Evolutionary conservation across 345 rosid genomes (phyloP), one percentile per base, ranked within the genome.

Genomic region (Melaleuca alternifolia): DNA sequence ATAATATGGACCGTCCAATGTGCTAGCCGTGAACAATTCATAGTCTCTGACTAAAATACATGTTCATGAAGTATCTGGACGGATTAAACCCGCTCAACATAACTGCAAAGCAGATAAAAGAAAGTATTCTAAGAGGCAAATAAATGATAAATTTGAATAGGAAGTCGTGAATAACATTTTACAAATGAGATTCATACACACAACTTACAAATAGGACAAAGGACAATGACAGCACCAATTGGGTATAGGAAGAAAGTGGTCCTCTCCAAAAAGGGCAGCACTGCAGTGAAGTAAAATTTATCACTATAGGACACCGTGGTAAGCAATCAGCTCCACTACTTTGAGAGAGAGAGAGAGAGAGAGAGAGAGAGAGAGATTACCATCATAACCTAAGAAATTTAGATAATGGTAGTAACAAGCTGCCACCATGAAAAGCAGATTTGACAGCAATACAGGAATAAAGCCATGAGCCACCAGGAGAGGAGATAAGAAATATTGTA

Each of bases 231-330:
- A 50, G 90, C 88, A 41, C 98, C 98, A 18, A 98, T 96, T 87
- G 99, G 99, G 89, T 98, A 98, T 51, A 98, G 95, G 91, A 96
- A 98, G 92, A 96, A 96, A 3, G 99, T 94, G 62, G 99, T 96
- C 89, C 97, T 94, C 93, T 98, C 99, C 93, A 98, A 88, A 92
- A 98, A 98, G 54, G 99, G 99, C 53, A 98, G 93, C 81, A 96
- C 99, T 96, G 95, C 91, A 91, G 54, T 59, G 50, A 87, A 24
- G 48, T 65, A 30, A 23, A 82, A 28, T 87, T 46, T 54, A 86
- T 81, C 20, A 65, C 13, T 18, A 33, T 16, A 65, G 79, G 2
- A 53, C 23, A 16, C 23, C 53, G 5, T 18, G 56, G 56, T 30
- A 24, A 30, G n/a, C 11, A 51, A n/a, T 20, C 44, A 11, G 41